A percentile compares a stretch with the other conserved stretches of the same genome.
These are phyloP conservation scores for Solanum infundibuliforme DNA, from an alignment of 257 asterid species.

Conservation along the genomic window DNA sequence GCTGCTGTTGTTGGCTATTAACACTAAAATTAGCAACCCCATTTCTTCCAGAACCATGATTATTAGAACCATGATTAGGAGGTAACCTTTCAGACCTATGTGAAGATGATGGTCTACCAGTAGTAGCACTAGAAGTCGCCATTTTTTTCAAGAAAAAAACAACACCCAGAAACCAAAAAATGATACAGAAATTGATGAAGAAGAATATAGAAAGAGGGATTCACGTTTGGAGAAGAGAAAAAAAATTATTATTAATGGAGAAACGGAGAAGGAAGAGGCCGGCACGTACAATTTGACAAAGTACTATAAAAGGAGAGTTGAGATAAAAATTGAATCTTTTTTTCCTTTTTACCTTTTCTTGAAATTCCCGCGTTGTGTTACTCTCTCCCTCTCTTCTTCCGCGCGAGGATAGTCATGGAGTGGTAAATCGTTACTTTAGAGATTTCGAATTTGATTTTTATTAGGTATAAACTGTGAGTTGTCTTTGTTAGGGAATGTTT, in stretches of 20 bases:
- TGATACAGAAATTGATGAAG: not conserved
- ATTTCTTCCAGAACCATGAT: conserved; percentile 18
- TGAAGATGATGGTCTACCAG: conserved; percentile 26
- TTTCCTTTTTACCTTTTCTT: not conserved
- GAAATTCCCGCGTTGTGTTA: not conserved
- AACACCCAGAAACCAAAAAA: not conserved
- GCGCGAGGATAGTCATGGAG: accelerated
- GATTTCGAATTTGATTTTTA: accelerated
- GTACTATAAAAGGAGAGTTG: not conserved
- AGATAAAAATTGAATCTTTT: not conserved
- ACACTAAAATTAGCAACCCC: conserved; percentile 1
- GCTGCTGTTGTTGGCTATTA: conserved; percentile 13
- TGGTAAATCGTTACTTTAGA: accelerated
- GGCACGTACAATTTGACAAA: conserved; percentile 1
- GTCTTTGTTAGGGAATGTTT: accelerated
- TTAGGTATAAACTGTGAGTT: accelerated
- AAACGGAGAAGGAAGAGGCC: conserved; percentile 1
- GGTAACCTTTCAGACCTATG: conserved; percentile 36
- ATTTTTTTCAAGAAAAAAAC: not conserved
- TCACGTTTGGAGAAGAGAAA: not conserved
- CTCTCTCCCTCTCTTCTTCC: not conserved
- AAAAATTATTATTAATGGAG: not conserved
- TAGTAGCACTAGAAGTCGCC: conserved; percentile 26
- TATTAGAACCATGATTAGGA: conserved; percentile 9
- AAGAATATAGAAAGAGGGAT: not conserved